A percentile compares a stretch with the other conserved stretches of the same genome.
Evolutionary conservation across 164 flowering plant species (phyloP).

Genomic region (Platanus orientalis): DNA sequence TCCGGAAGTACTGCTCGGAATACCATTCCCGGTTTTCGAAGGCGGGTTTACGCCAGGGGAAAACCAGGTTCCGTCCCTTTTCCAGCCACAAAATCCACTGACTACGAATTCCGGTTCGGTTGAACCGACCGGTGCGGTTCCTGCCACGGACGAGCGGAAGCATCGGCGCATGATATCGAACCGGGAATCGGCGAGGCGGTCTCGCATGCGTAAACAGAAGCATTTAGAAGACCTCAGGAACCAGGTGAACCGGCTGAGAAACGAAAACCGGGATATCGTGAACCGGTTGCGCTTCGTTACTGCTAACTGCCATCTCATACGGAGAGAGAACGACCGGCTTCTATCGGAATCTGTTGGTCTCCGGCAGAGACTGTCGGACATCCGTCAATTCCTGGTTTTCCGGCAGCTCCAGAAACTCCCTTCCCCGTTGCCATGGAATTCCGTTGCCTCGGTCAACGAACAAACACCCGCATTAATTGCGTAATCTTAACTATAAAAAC

Average conservation of each 20-base stretch:
- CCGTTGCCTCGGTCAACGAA: constrained; percentile 13
- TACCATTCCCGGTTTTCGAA: constrained; percentile 23
- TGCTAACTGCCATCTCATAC: constrained; percentile 26
- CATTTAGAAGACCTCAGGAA: constrained; percentile 67
- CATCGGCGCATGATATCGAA: constrained; percentile 71
- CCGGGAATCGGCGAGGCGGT: constrained; percentile 85
- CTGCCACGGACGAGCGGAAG: constrained; percentile 49
- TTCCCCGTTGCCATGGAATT: constrained; percentile 34
- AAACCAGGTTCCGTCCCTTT: constrained; percentile 17
- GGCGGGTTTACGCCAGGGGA: constrained; percentile 50
- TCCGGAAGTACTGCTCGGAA: constrained; percentile 21
- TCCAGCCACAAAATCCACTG: constrained; percentile 1
- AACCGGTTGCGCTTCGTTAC: constrained; percentile 47
- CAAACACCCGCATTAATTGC: constrained; percentile 30
- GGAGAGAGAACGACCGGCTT: constrained; percentile 48
- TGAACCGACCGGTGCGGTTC: constrained; percentile 14
- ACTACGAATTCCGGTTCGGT: constrained; percentile 31
- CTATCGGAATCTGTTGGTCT: constrained; percentile 38
- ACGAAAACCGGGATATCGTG: constrained; percentile 47
- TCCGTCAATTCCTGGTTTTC: constrained; percentile 34
- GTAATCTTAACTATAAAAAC: no score
- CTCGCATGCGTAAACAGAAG: constrained; percentile 73
- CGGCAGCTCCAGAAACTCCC: constrained; percentile 39
- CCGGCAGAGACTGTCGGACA: constrained; percentile 38
- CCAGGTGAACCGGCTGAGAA: constrained; percentile 48